Percentiles rank a stretch among this genome's conserved stretches.
Conservation (phyloP, 2,329 filamentous ascomycete genomes). For the Apiospora pterosperma region DNA sequence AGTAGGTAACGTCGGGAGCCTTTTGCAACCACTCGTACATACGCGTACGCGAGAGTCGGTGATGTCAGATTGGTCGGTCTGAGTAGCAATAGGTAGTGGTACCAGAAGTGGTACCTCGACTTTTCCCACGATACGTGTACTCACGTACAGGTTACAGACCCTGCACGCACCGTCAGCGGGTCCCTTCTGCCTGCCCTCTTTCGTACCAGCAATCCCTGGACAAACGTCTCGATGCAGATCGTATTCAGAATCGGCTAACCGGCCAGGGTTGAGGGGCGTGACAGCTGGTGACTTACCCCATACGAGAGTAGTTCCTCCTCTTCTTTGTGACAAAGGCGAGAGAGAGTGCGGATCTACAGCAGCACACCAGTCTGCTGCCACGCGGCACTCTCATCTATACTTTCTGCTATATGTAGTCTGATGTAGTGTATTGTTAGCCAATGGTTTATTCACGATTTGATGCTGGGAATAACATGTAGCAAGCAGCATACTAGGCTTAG, state of each 20-base stretch:
- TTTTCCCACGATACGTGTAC: not conserved
- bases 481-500: not conserved
- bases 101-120: not conserved
- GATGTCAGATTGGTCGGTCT: not conserved
- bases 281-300: not conserved
- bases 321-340: not conserved
- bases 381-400: not conserved
- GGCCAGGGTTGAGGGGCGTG: not conserved
- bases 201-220: not conserved
- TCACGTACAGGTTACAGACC: not conserved
- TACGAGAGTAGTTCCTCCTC: not conserved
- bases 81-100: not conserved
- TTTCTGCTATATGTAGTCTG: not conserved
- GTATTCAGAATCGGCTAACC: conserved; percentile 5
- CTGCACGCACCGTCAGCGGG: not conserved
- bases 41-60: not conserved
- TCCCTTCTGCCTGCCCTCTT: not conserved
- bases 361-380: not conserved
- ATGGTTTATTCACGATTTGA: not conserved
- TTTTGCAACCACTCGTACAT: not conserved
- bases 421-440: not conserved
- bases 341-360: not conserved
- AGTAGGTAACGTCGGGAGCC: not conserved
- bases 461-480: not conserved
- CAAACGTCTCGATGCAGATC: not conserved